Percentiles rank a stretch among this genome's conserved stretches.
Evolutionary conservation across 2,329 filamentous ascomycete species (phyloP).

Genomic region (Aureobasidium mangrovei): DNA sequence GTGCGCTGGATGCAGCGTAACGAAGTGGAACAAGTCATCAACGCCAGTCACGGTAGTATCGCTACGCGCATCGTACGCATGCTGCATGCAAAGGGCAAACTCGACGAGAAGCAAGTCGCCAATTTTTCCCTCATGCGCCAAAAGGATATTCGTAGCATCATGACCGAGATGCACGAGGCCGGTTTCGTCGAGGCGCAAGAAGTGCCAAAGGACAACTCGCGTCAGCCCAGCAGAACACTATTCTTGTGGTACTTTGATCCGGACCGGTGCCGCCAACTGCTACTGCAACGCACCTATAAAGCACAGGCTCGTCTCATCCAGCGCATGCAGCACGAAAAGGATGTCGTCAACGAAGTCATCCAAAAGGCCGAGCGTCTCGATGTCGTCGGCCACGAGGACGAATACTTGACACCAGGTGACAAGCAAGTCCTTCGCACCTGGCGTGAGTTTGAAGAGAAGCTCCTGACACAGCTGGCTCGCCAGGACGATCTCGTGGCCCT

Average conservation of each 20-base stretch:
- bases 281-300: slow-evolving; percentile 80
- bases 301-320: slow-evolving; percentile 79
- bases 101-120: slow-evolving; percentile 88
- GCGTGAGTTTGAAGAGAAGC: slow-evolving; percentile 55
- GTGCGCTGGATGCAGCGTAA: slow-evolving; percentile 61
- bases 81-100: slow-evolving; percentile 74
- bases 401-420: slow-evolving; percentile 67
- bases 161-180: slow-evolving; percentile 76
- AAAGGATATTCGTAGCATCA: slow-evolving; percentile 72
- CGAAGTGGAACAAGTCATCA: slow-evolving; percentile 75
- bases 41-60: slow-evolving; percentile 64
- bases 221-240: slow-evolving; percentile 72
- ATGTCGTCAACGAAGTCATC: slow-evolving; percentile 62
- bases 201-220: slow-evolving; percentile 77
- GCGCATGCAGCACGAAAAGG: slow-evolving; percentile 66
- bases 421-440: slow-evolving; percentile 58
- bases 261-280: slow-evolving; percentile 57
- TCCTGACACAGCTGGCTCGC: slow-evolving; percentile 69
- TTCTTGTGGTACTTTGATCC: slow-evolving; percentile 90
- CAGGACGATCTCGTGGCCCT: slow-evolving; percentile 79
- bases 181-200: slow-evolving; percentile 90
- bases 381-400: slow-evolving; percentile 73
- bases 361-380: slow-evolving; percentile 78
- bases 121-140: slow-evolving; percentile 75
- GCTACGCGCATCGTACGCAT: slow-evolving; percentile 80